Percentiles rank a stretch among this genome's conserved stretches.
Conservation (phyloP, 306 rosid species). For the barrel medic (Medicago truncatula) region DNA sequence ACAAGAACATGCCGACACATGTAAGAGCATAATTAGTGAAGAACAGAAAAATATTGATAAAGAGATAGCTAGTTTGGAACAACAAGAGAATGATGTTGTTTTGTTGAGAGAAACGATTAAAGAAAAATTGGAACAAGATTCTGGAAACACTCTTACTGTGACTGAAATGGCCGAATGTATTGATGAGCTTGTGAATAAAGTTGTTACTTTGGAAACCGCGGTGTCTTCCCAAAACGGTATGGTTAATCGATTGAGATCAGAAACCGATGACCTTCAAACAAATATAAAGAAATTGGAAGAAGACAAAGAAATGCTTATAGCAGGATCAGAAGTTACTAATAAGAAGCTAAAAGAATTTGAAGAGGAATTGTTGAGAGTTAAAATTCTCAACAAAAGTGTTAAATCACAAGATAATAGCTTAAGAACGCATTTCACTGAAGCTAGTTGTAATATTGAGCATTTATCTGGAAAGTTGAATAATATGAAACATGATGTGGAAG, state of each 20-base stretch:
- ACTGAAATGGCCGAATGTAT: constrained; percentile 84
- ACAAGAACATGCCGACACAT: constrained; percentile 13
- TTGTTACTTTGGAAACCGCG: constrained; percentile 68
- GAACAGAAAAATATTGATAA: constrained; percentile 45
- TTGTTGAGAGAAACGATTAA: constrained; percentile 44
- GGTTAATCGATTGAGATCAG: constrained; percentile 61
- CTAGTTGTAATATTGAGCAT: constrained; percentile 66
- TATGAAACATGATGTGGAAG: constrained; percentile 63
- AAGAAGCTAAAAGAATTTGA: constrained; percentile 70
- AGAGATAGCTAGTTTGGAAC: constrained; percentile 39
- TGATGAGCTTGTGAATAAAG: constrained; percentile 78
- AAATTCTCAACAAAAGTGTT: constrained; percentile 56
- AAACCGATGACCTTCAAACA: constrained; percentile 65
- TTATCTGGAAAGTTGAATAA: constrained; percentile 60
- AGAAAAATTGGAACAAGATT: constrained; percentile 50
- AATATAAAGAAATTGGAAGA: constrained; percentile 64
- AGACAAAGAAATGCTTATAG: constrained; percentile 65
- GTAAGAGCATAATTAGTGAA: constrained; percentile 6
- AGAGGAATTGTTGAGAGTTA: constrained; percentile 62
- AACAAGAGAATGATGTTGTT: constrained; percentile 41
- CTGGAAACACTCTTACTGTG: constrained; percentile 55
- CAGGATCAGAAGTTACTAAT: constrained; percentile 58
- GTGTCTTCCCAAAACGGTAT: constrained; percentile 69
- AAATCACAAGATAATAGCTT: constrained; percentile 54
- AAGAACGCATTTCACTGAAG: constrained; percentile 69